These are phyloP conservation scores for Phytophthora citricola DNA, from an alignment of 352 stramenopile species.

Conservation along the genomic window DNA sequence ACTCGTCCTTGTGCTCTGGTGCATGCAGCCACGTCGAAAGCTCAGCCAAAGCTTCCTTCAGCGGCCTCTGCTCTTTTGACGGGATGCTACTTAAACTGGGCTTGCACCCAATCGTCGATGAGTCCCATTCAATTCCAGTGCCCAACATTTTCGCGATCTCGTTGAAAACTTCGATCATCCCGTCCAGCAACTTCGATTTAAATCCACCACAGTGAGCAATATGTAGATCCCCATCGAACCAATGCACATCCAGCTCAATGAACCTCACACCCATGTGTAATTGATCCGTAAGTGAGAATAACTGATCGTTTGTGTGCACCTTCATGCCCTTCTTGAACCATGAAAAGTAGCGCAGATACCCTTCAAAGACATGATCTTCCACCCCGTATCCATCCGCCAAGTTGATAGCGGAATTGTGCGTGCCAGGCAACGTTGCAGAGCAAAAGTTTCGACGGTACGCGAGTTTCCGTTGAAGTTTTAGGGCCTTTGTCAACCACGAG, in stretches of 20 bases:
- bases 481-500: conserved; percentile 60
- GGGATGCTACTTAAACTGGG: conserved; percentile 84
- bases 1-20: conserved; percentile 64
- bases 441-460: conserved; percentile 80
- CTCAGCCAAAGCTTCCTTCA: conserved; percentile 63
- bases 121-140: conserved; percentile 63
- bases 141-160: conserved; percentile 46
- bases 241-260: conserved; percentile 86
- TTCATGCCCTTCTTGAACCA: conserved; percentile 58
- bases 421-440: conserved; percentile 64
- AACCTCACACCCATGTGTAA: conserved; percentile 79
- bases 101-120: conserved; percentile 72
- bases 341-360: conserved; percentile 65
- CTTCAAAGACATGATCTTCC: conserved; percentile 79
- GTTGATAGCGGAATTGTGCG: conserved; percentile 84
- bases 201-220: conserved; percentile 78
- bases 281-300: conserved; percentile 81
- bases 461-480: conserved; percentile 74
- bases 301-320: conserved; percentile 78
- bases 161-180: conserved; percentile 74
- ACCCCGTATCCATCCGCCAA: conserved; percentile 74
- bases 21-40: conserved; percentile 67
- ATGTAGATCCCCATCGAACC: conserved; percentile 67
- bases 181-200: conserved; percentile 65
- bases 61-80: conserved; percentile 59